phyloP scores from a whole-genome alignment of 2,329 filamentous ascomycete genomes.

The Alternaria viburni region DNA sequence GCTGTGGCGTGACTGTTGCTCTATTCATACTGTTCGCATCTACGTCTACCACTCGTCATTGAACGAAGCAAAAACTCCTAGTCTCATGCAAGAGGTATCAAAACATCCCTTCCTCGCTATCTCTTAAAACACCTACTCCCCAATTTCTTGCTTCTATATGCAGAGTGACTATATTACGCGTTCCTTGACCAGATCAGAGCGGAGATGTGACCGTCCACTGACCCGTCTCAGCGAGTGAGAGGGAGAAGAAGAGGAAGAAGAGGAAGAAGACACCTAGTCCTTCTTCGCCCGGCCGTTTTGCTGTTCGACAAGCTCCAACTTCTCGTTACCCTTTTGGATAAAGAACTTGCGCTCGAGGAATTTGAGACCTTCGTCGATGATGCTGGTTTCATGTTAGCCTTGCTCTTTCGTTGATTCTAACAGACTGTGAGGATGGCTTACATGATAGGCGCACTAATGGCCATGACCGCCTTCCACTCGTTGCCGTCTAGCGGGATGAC shows the following conservation, averaged over 20 bases:
- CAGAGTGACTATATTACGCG: neutral
- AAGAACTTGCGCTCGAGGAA: slow-evolving; percentile 64
- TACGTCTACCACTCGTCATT: neutral
- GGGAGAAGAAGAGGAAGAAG: neutral
- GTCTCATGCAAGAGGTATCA: slow-evolving; percentile 2
- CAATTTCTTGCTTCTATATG: neutral
- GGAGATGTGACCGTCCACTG: neutral
- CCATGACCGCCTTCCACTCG: slow-evolving; percentile 91
- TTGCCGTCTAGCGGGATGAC: slow-evolving; percentile 84
- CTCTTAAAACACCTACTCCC: neutral
- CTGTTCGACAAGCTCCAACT: slow-evolving; percentile 13
- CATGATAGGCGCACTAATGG: slow-evolving; percentile 91
- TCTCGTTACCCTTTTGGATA: slow-evolving; percentile 31
- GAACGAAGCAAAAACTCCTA: neutral
- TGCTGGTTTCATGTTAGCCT: slow-evolving; percentile 52
- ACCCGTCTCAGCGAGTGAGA: neutral
- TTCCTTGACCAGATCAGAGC: neutral
- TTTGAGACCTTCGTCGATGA: slow-evolving; percentile 87
- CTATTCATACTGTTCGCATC: neutral
- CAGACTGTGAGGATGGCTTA: slow-evolving; percentile 58
- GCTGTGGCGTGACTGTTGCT: neutral
- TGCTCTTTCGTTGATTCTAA: neutral
- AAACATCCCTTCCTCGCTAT: neutral
- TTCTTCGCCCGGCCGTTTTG: slow-evolving; percentile 40
- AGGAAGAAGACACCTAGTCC: slow-evolving; percentile 22